These are phyloP conservation scores for Fusarium udum DNA, from an alignment of 2,329 filamentous ascomycete species.

Conservation along the genomic window DNA sequence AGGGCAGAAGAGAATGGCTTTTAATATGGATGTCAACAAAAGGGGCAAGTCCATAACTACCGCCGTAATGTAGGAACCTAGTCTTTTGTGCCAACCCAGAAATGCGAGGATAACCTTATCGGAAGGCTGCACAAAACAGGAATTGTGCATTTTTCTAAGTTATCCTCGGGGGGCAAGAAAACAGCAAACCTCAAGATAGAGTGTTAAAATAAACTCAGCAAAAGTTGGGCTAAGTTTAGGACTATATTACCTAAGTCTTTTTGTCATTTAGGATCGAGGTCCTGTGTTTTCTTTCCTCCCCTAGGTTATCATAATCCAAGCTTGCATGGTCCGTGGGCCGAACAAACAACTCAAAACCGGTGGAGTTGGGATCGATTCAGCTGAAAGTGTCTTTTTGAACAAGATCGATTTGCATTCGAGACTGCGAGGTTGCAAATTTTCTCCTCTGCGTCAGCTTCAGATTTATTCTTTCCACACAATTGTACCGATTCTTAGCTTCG, in stretches of 20 bases:
- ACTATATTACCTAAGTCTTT: too few relatives aligned
- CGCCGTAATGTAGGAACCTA: constrained; percentile 30
- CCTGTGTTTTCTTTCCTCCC: too few relatives aligned
- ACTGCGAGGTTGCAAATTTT: neutral
- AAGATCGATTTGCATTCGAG: neutral
- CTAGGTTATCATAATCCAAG: neutral
- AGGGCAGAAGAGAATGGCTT: constrained; percentile 4
- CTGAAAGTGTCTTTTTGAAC: neutral
- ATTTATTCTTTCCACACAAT: neutral
- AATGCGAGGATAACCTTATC: constrained; percentile 27
- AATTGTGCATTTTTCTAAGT: constrained; percentile 2
- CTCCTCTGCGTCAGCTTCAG: neutral
- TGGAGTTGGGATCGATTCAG: constrained; percentile 10
- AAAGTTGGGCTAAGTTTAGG: too few relatives aligned
- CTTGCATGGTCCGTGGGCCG: neutral
- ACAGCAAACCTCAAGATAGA: too few relatives aligned
- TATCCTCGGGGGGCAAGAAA: too few relatives aligned
- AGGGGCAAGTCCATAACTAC: constrained; percentile 26
- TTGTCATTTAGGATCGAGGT: too few relatives aligned
- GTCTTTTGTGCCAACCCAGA: constrained; percentile 11
- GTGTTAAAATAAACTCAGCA: too few relatives aligned
- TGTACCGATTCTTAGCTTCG: neutral
- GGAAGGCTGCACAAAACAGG: constrained; percentile 18
- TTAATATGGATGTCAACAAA: constrained; percentile 4
- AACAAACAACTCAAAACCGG: constrained; percentile 4